Conservation (phyloP, 139 green algal genomes). For the Chlorella sp. region DNA sequence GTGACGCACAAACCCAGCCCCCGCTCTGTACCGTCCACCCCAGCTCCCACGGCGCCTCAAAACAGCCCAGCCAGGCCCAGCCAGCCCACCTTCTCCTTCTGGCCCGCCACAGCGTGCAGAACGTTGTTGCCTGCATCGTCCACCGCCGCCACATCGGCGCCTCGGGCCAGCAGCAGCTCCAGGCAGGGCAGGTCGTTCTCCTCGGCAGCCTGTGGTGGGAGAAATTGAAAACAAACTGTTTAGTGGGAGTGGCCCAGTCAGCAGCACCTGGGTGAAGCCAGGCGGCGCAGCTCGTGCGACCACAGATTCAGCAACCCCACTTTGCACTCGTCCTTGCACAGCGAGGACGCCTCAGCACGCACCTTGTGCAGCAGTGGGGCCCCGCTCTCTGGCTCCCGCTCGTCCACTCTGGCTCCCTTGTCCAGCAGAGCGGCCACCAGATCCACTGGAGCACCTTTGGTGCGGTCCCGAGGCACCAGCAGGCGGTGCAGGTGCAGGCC, state of each 20-base stretch:
- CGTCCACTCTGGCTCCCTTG: slow-evolving; percentile 7
- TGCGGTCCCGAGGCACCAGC: not conserved
- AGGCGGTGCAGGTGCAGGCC: slow-evolving; percentile 23
- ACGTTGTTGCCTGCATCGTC: slow-evolving; percentile 31
- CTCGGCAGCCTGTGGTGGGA: slow-evolving; percentile 23
- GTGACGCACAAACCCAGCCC: too few relatives aligned
- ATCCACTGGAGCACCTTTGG: not conserved
- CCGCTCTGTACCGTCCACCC: too few relatives aligned
- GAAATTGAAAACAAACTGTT: not conserved
- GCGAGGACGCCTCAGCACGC: not conserved
- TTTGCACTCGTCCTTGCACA: not conserved
- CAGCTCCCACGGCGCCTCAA: too few relatives aligned
- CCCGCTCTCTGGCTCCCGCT: not conserved
- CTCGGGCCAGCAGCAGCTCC: slow-evolving; percentile 17
- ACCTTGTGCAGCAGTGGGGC: slow-evolving; percentile 14
- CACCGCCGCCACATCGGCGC: not conserved
- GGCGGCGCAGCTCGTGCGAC: not conserved
- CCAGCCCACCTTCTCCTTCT: not conserved
- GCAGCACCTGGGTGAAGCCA: too few relatives aligned
- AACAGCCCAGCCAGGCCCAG: not conserved
- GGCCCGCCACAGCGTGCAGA: slow-evolving; percentile 33
- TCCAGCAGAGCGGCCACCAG: slow-evolving; percentile 9
- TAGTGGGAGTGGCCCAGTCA: too few relatives aligned
- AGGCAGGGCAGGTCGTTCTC: slow-evolving; percentile 5
- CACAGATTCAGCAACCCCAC: not conserved